Evolutionary conservation across 176 grass and related monocot genomes (phyloP).

Genomic region (Stipa capillata): DNA sequence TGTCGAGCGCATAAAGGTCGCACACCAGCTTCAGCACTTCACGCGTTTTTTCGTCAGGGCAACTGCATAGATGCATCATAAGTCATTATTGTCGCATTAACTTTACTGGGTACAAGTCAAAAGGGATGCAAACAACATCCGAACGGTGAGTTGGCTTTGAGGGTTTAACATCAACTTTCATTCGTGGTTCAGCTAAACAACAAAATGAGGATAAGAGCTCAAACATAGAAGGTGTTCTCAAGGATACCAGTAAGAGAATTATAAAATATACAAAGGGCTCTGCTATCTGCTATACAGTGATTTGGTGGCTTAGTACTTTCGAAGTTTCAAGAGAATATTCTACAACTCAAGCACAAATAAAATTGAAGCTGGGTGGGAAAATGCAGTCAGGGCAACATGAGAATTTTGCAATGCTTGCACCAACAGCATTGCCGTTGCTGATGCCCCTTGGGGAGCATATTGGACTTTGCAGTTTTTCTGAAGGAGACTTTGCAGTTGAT

Average conservation of each 20-base stretch:
- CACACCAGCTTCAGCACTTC: constrained; percentile 77
- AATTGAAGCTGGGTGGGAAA: background rate
- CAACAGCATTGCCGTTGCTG: background rate
- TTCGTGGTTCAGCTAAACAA: background rate
- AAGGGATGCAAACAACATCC: background rate
- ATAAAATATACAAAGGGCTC: background rate
- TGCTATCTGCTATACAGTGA: background rate
- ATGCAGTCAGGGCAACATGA: background rate
- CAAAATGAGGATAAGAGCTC: background rate
- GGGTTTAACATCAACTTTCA: background rate
- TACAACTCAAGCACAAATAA: background rate
- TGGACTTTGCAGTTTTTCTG: background rate
- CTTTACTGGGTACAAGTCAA: background rate
- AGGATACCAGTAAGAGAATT: background rate
- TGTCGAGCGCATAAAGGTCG: constrained; percentile 86
- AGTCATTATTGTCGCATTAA: constrained; percentile 3
- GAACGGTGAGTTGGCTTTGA: background rate
- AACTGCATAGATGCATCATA: constrained; percentile 57
- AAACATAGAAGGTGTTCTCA: background rate
- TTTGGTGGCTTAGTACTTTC: background rate
- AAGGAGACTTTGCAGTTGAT: background rate
- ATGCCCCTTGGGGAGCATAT: background rate
- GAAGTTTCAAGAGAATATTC: background rate
- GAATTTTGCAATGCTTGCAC: background rate
- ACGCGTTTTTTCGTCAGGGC: constrained; percentile 63